Evolutionary conservation across 148 eudicot species (phyloP), one percentile per base, ranked within the genome.

Genomic region (Limonium bicolor): DNA sequence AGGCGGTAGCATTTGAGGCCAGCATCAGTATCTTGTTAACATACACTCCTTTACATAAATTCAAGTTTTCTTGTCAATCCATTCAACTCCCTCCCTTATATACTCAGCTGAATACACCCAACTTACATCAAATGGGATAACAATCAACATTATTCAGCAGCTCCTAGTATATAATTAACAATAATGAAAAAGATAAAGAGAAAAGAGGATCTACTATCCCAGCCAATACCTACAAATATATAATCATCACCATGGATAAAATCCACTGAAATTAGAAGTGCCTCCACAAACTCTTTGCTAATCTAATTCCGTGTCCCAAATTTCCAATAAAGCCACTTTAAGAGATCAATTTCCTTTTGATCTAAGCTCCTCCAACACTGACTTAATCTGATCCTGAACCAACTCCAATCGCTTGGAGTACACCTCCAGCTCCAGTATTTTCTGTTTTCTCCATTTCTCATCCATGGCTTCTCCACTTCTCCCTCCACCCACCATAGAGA

Each of bases 401-500:
- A 92, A 66, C 51, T 82, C 94, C 59, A 92, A 66, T 34, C 99
- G 66, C 80, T 78, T 92, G 6, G 95, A 92, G 49, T 78, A 85
- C 41, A 92, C 95, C 61, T 92, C 99, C 64, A 92, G 60, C 61
- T 92, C 99, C 54, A 92, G 54, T 37, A 81, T 81, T 57, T 92
- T 94, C 38, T 85, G 95, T 56, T 78, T 85, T 74, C 86, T 81
- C 99, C 99, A 85, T 50, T 68, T 85, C 46, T 76, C 88, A 46
- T 76, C 86, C 50, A 57, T 55, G 46, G 46, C 32, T 41, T 72
- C 76, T 17, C 70, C 69, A 28, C 39, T 43, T 14, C 54, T 44
- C 4, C 50, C 33, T 1, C 34, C 36, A 56, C 41, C 59, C 48
- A 16, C 0, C 14, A 53, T 66, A 1, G 70, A 27, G 39, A 64